These are phyloP conservation scores for Trichoderma erinaceum DNA, from an alignment of 495 filamentous ascomycete species.

Conservation along the genomic window DNA sequence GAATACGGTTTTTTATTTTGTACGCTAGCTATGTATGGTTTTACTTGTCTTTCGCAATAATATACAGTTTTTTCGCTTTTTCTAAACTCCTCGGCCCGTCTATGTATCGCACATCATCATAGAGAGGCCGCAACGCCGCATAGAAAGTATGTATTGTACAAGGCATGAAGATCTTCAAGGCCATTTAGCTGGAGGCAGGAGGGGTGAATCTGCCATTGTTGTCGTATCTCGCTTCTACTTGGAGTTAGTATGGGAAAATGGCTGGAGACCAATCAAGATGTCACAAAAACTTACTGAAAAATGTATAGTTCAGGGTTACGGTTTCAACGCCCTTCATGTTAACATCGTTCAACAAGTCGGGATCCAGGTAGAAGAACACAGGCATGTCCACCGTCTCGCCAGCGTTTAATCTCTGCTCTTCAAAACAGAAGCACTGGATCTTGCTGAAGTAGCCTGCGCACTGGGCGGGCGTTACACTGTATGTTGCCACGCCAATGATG, in stretches of 20 bases:
- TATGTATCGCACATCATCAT: not conserved
- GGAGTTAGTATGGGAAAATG: conserved; percentile 22
- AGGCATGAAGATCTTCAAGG: not conserved
- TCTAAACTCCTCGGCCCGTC: not conserved
- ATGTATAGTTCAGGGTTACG: conserved; percentile 93
- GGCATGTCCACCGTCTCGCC: conserved; percentile 99
- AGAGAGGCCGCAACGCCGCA: not conserved
- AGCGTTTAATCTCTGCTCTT: conserved; percentile 85
- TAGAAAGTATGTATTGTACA: not conserved
- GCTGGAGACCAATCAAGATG: conserved; percentile 17
- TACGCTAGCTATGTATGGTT: not conserved
- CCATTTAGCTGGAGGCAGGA: conserved; percentile 22
- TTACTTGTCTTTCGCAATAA: not conserved
- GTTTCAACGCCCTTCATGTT: conserved; percentile 91
- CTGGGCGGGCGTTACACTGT: conserved; percentile 92
- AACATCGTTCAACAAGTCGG: conserved; percentile 85
- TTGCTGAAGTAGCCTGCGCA: conserved; percentile 98
- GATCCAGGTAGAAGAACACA: conserved; percentile 98
- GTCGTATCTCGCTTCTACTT: conserved; percentile 76
- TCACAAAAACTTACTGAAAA: conserved; percentile 73
- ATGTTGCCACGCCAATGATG: conserved; percentile 97
- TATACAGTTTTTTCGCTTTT: not conserved
- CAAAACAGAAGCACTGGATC: conserved; percentile 99
- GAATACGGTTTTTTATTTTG: not conserved
- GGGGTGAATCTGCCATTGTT: conserved; percentile 56